Evolutionary conservation across 305 asterid genomes (phyloP).

Genomic region (Solanum chacoense): DNA sequence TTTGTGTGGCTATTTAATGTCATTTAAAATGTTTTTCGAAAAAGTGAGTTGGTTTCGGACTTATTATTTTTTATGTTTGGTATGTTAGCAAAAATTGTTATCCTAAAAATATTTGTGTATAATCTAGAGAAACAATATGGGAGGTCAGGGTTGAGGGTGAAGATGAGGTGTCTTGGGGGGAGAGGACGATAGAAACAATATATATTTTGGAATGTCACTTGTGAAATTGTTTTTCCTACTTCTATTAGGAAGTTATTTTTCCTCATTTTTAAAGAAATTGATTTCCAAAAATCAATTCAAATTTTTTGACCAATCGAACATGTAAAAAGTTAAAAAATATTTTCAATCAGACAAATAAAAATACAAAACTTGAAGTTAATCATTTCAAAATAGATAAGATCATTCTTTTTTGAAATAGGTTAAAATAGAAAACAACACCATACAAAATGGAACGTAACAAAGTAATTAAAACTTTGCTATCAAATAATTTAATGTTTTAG

Average conservation of each 20-base stretch:
- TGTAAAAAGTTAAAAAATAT: fast-evolving
- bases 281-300: not conserved
- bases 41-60: fast-evolving
- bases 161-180: not conserved
- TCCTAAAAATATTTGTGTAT: not conserved
- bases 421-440: not conserved
- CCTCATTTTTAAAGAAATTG: not conserved
- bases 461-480: not conserved
- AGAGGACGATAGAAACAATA: not conserved
- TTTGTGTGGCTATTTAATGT: not conserved
- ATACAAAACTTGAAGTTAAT: not conserved
- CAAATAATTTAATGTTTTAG: not conserved
- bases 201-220: not conserved
- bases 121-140: not conserved
- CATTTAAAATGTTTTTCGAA: not conserved
- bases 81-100: not conserved
- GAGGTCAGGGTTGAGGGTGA: not conserved
- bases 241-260: not conserved
- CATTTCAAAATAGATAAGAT: not conserved
- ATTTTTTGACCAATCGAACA: fast-evolving
- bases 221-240: not conserved
- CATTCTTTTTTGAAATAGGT: not conserved
- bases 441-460: too few relatives aligned
- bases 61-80: not conserved
- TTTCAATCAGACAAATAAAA: not conserved